A percentile compares a stretch with the other conserved stretches of the same genome.
These are phyloP conservation scores for Euphorbia schlechtendalii DNA, from an alignment of 441 rosid species.

Conservation along the genomic window DNA sequence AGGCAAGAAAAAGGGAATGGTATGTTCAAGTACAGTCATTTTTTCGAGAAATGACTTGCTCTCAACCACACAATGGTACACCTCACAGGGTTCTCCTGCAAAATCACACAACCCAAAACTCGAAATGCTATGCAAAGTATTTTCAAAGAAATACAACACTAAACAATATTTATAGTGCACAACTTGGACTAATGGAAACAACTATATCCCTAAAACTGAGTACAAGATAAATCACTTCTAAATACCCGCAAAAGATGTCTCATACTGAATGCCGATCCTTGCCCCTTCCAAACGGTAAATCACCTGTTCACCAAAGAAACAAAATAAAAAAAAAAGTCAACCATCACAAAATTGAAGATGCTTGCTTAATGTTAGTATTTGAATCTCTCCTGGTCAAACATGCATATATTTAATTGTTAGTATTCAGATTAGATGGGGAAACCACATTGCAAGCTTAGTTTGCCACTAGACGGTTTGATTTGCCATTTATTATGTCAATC, in stretches of 20 bases:
- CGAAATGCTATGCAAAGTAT: too few relatives aligned
- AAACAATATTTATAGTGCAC: not conserved
- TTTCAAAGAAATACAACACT: too few relatives aligned
- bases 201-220: not conserved
- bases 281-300: conserved; percentile 86
- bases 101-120: conserved; percentile 10
- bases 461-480: not conserved
- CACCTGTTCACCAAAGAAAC: conserved; percentile 38
- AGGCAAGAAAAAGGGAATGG: conserved; percentile 92
- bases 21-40: conserved; percentile 90
- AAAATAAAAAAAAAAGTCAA: not conserved
- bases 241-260: conserved; percentile 89
- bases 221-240: not conserved
- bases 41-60: conserved; percentile 94
- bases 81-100: conserved; percentile 82
- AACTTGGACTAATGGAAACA: not conserved
- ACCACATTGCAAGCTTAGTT: not conserved
- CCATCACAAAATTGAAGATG: not conserved
- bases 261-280: conserved; percentile 91
- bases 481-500: too few relatives aligned
- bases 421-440: not conserved
- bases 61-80: conserved; percentile 83
- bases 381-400: not conserved
- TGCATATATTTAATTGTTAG: not conserved
- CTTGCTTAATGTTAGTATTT: not conserved